These are phyloP conservation scores for Tuber borchii DNA, from an alignment of 495 filamentous ascomycete genomes.

Conservation along the genomic window DNA sequence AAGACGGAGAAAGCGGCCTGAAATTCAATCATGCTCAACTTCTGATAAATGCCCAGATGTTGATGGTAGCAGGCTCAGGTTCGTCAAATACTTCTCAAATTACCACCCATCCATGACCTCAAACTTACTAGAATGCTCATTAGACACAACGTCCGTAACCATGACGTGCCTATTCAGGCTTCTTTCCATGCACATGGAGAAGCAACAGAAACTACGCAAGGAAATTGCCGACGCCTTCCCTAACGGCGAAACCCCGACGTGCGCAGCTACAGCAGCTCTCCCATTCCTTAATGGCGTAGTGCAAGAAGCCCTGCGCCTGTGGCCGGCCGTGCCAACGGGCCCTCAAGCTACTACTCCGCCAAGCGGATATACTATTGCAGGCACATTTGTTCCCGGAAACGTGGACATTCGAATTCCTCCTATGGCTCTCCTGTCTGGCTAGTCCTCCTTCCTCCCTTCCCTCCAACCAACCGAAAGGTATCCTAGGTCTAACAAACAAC, in stretches of 20 bases:
- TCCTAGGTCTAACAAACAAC: slow-evolving; percentile 27
- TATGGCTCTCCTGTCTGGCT: not conserved
- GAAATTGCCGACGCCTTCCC: slow-evolving; percentile 37
- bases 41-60: slow-evolving; percentile 23
- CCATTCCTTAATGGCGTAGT: slow-evolving; percentile 48
- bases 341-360: slow-evolving; percentile 47
- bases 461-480: not conserved
- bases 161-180: not conserved
- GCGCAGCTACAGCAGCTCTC: slow-evolving; percentile 30
- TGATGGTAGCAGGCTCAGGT: slow-evolving; percentile 29
- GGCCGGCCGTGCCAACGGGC: slow-evolving; percentile 48
- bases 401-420: not conserved
- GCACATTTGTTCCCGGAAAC: slow-evolving; percentile 46
- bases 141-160: not conserved
- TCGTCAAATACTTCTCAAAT: slow-evolving; percentile 10
- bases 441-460: not conserved
- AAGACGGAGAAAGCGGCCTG: slow-evolving; percentile 10
- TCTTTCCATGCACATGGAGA: not conserved
- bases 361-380: slow-evolving; percentile 47
- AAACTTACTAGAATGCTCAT: not conserved
- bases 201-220: slow-evolving; percentile 36
- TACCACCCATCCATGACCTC: slow-evolving; percentile 10
- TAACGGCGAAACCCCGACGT: slow-evolving; percentile 12
- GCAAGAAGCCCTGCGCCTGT: slow-evolving; percentile 52
- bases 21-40: slow-evolving; percentile 20